Base-by-base conservation (phyloP, 257 asterid species). In the Nyctanthes arbortristis region DNA sequence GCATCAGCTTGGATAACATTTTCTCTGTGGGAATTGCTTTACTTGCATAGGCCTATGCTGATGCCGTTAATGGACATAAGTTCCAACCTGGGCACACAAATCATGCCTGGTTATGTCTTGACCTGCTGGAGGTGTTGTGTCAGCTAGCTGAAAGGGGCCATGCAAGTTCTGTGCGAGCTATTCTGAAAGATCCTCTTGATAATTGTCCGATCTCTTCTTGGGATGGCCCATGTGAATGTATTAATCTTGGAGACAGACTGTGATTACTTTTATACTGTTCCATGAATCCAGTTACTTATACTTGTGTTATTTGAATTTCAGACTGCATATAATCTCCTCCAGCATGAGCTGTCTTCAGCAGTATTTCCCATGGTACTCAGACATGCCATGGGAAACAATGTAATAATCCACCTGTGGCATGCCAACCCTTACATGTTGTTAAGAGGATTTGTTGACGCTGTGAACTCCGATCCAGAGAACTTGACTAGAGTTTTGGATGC, bases 261-360 rank as follows among this genome's bases (percentile, higher is more conserved):
- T 56, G 59, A 7, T 36, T 47, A 52, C 30, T 68, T 39, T 63
- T 35, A 55, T 68, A 43, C 22, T 29, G 33, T 73, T 52, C 32
- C 39, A 56, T 39, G 45, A 63, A 40, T 34, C 25, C 18, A 58
- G 57, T 63, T 35, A 52, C 58, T 71, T 37, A 32, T 65, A 71
- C 78, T 70, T 29, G 54, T 72, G 30, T 31, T 70, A 55, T 67
- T 60, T 67, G 72, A 63, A 61, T 35, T 82, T 86, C 92, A 94
- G 99, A 89, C 99, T 70, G 82, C 95, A 49, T 94, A 91, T 77
- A 88, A 85, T 80, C 98, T 94, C 67, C 81, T 91, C 70, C 96
- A 84, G 78, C 75, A 79, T 32, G 99, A 94, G 79, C 92, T 94
- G 52, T 78, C 92, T 68, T 77, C 96, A 7, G 82, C 89, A 70